Evolutionary conservation across 352 stramenopile genomes (phyloP), one percentile per base, ranked within the genome.

Genomic region (Phytopythium litorale): DNA sequence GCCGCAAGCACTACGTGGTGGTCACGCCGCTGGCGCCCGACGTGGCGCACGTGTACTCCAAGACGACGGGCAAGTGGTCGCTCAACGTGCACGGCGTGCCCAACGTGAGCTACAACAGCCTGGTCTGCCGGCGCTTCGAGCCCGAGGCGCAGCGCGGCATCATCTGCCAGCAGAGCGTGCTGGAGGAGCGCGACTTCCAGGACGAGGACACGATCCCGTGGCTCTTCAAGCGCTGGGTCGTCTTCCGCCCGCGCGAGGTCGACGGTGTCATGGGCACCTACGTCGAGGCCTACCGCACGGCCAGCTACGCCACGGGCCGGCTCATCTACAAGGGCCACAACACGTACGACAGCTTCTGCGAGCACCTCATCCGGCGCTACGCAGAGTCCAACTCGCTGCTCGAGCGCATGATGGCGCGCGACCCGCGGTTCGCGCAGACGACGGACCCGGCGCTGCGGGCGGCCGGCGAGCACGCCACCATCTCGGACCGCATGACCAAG

Each of bases 251-350:
- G 7, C 72, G 76, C 33, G 72, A 87, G 1, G 72, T 89, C 40
- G 79, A 92, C 63, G 86, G 83, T 42, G 71, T 92, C n/a, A 65
- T 81, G 56, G 86, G 86, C 54, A 92, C 83, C 38, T 81, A 84
- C 33, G 86, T 94, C 33, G 86, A 94, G 61, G 84, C 86, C 32
- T 94, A 88, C 42, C 86, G 86, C 60, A 92, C 83, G 15, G 86
- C 86, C 48, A 92, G 83, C 69, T 94, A 94, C 63, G 86, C 86
- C 11, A 92, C 86, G 1, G 86, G 86, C 3, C 66, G 82, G 23
- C 81, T 87, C 61, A 91, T 94, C 66, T 94, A 94, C 81, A 92
- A 92, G 70, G 86, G 92, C 50, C 85, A 92, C 75, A 92, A 92
- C 65, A 91, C 81, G 67, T 94, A 94, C 75, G 86, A 94, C 70